These are phyloP conservation scores for Aureobasidium sp. DNA, from an alignment of 2,329 filamentous ascomycete genomes.

Conservation along the genomic window DNA sequence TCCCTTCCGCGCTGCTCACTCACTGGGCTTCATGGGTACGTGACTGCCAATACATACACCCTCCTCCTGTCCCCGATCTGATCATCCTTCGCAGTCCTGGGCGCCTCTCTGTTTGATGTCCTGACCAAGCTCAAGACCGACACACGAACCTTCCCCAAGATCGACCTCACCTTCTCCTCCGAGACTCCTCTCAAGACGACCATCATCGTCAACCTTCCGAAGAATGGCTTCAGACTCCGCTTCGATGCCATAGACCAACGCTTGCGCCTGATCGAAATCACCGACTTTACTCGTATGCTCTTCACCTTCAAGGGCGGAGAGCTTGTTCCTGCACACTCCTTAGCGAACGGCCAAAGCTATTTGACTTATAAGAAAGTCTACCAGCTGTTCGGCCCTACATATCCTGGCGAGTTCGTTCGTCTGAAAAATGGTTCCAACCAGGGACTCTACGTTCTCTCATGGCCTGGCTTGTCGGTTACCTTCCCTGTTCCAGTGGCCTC, in stretches of 20 bases:
- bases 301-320: conserved; percentile 60
- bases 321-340: conserved; percentile 10
- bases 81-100: conserved; percentile 55
- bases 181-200: conserved; percentile 64
- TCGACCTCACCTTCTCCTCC: conserved; percentile 76
- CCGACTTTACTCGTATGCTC: conserved; percentile 78
- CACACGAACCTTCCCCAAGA: conserved; percentile 69
- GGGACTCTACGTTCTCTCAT: conserved; percentile 84
- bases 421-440: conserved; percentile 45
- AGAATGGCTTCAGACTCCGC: conserved; percentile 79
- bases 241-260: conserved; percentile 94
- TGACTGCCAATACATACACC: not conserved
- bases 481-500: conserved; percentile 68
- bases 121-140: conserved; percentile 82
- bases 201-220: conserved; percentile 65
- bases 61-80: not conserved
- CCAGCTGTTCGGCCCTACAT: conserved; percentile 88
- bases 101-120: conserved; percentile 83
- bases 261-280: conserved; percentile 78
- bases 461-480: conserved; percentile 87
- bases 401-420: conserved; percentile 82
- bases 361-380: conserved; percentile 55
- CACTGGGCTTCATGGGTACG: conserved; percentile 33
- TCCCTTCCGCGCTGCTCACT: conserved; percentile 16
- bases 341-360: conserved; percentile 60